Evolutionary conservation across 495 filamentous ascomycete species (phyloP).

Genomic region (Staphylotrichum tortipilum): DNA sequence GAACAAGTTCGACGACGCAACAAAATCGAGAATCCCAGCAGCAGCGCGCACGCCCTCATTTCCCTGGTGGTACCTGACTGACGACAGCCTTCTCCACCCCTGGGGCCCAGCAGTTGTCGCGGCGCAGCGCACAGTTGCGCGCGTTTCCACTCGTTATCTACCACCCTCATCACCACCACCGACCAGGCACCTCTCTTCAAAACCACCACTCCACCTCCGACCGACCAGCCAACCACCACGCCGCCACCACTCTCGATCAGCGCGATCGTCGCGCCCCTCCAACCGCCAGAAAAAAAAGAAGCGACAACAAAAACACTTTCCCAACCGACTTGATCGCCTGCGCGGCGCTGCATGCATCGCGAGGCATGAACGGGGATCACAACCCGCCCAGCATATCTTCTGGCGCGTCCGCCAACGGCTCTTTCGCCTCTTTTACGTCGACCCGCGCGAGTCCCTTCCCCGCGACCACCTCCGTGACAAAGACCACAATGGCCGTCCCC

Average conservation of each 20-base stretch:
- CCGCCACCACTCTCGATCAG: no score
- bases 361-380: slow-evolving; percentile 38
- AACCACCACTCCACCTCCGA: no score
- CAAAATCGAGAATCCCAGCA: background rate
- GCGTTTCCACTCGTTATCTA: slow-evolving; percentile 17
- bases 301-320: no score
- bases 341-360: slow-evolving; percentile 32
- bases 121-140: slow-evolving; percentile 9
- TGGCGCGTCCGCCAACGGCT: slow-evolving; percentile 23
- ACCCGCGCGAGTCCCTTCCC: slow-evolving; percentile 31
- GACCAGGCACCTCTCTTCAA: no score
- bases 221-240: no score
- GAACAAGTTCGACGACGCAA: no score
- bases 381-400: slow-evolving; percentile 26
- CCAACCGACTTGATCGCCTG: slow-evolving; percentile 12
- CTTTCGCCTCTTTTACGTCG: slow-evolving; percentile 28
- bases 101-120: slow-evolving; percentile 10
- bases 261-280: slow-evolving; percentile 36
- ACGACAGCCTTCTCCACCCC: slow-evolving; percentile 17
- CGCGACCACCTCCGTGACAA: slow-evolving; percentile 23
- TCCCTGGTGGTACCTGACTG: slow-evolving; percentile 10
- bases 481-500: slow-evolving; percentile 33
- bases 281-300: no score
- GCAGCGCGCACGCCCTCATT: background rate
- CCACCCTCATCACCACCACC: no score